Conservation (phyloP, 768 basidiomycete species). For the Lepiota brunneoincarnata region DNA sequence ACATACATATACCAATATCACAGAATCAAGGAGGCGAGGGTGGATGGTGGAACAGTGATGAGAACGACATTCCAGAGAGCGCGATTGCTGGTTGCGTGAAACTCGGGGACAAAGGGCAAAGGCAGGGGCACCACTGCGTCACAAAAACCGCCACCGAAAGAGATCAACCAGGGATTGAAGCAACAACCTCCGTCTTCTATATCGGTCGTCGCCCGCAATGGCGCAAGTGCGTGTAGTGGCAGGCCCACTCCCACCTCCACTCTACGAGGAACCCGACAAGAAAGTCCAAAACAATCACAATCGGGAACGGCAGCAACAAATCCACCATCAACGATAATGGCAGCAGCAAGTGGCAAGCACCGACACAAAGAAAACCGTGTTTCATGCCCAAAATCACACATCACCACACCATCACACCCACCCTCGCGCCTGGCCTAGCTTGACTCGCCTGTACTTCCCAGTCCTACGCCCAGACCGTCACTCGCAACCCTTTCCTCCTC, state of each 20-base stretch:
- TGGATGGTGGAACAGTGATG: too few species aligned
- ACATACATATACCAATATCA: too few species aligned
- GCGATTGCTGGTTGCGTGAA: not conserved
- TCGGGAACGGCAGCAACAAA: slow-evolving; percentile 2
- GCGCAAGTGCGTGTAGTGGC: not conserved
- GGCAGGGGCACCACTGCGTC: not conserved
- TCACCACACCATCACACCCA: slow-evolving; percentile 1
- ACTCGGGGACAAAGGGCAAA: not conserved
- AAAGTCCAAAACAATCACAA: not conserved
- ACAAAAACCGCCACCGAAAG: not conserved
- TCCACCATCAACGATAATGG: not conserved
- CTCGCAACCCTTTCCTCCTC: not conserved
- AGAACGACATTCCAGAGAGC: too few species aligned
- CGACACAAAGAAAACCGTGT: not conserved
- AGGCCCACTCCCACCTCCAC: not conserved
- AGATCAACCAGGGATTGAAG: not conserved
- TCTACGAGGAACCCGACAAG: slow-evolving; percentile 3
- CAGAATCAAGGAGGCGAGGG: too few species aligned
- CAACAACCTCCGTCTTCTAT: too few species aligned
- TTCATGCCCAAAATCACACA: not conserved
- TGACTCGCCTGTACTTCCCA: not conserved
- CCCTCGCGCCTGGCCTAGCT: slow-evolving; percentile 11
- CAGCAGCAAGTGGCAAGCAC: not conserved
- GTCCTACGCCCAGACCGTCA: not conserved
- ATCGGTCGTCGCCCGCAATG: too few species aligned